Conservation (phyloP, 1,139 yeast genomes). For the Wickerhamomyces sp. region DNA sequence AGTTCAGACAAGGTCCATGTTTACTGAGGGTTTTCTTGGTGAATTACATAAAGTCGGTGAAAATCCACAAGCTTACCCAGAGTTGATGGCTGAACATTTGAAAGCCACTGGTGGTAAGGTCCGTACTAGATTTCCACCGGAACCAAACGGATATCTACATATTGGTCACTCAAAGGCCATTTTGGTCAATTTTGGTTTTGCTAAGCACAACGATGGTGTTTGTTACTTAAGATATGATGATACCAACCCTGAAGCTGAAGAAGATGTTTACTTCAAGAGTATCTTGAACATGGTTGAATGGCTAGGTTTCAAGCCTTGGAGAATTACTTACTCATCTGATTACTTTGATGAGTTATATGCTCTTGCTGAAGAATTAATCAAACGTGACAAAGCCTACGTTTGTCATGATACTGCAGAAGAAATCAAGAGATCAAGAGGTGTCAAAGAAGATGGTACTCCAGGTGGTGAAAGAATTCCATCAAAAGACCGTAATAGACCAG, state of each 20-base stretch:
- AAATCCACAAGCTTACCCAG: slow-evolving; percentile 86
- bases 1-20: slow-evolving; percentile 67
- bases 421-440: slow-evolving; percentile 85
- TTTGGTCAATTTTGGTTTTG: slow-evolving; percentile 93
- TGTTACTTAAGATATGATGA: slow-evolving; percentile 95
- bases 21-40: slow-evolving; percentile 92
- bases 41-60: slow-evolving; percentile 94
- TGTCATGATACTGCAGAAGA: slow-evolving; percentile 94
- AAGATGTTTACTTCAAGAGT: slow-evolving; percentile 81
- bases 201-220: slow-evolving; percentile 76
- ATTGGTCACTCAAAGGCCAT: slow-evolving; percentile 98
- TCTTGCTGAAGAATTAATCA: slow-evolving; percentile 76
- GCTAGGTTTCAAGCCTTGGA: slow-evolving; percentile 93
- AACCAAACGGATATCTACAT: slow-evolving; percentile 94
- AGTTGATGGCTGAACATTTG: slow-evolving; percentile 74
- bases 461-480: slow-evolving; percentile 91
- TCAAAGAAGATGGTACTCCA: slow-evolving; percentile 83
- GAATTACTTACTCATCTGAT: slow-evolving; percentile 92
- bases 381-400: slow-evolving; percentile 72
- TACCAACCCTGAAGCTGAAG: slow-evolving; percentile 98
- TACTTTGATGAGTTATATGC: slow-evolving; percentile 86
- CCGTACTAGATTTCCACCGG: slow-evolving; percentile 95
- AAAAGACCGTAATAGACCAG: slow-evolving; percentile 61
- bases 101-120: slow-evolving; percentile 76
- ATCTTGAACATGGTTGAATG: slow-evolving; percentile 82